These are phyloP conservation scores for Discostella stelligeroides DNA, from an alignment of 108 stramenopile genomes.

Conservation along the genomic window DNA sequence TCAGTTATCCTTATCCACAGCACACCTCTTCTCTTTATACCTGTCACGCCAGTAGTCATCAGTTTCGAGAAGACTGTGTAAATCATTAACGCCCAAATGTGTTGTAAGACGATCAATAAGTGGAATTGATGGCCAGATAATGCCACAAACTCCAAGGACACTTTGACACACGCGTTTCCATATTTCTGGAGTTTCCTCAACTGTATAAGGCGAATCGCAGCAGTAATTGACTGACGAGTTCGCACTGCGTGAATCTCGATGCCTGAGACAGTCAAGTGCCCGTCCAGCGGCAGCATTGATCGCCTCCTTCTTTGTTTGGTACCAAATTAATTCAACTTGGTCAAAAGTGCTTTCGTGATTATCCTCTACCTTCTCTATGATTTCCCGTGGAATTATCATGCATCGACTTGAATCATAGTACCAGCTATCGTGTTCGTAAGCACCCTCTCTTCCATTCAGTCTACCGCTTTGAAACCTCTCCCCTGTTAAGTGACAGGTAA, in stretches of 20 bases:
- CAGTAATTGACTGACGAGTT: conserved; percentile 1
- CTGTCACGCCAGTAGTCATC: conserved; percentile 6
- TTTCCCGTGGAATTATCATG: background rate
- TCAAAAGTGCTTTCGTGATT: background rate
- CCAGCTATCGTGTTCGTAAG: conserved; percentile 20
- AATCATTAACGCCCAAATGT: conserved; percentile 3
- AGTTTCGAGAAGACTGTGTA: conserved; percentile 8
- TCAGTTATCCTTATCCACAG: background rate
- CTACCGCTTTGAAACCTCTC: conserved; percentile 28
- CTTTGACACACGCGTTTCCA: conserved; percentile 16
- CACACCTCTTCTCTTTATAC: background rate
- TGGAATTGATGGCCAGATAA: conserved; percentile 11
- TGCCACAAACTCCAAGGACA: conserved; percentile 2
- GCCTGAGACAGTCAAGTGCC: conserved; percentile 27
- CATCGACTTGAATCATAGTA: conserved; percentile 10
- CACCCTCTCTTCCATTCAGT: conserved; percentile 3
- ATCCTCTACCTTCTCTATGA: background rate
- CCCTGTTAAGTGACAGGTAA: conserved; percentile 36
- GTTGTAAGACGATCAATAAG: conserved; percentile 9
- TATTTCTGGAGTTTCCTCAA: background rate
- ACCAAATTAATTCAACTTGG: conserved; percentile 28
- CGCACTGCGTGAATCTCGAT: background rate
- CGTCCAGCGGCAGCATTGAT: conserved; percentile 40
- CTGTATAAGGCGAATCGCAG: conserved; percentile 13
- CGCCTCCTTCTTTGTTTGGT: conserved; percentile 37